Conservation (phyloP, 2,329 filamentous ascomycete genomes). For the Cryphonectria japonica region DNA sequence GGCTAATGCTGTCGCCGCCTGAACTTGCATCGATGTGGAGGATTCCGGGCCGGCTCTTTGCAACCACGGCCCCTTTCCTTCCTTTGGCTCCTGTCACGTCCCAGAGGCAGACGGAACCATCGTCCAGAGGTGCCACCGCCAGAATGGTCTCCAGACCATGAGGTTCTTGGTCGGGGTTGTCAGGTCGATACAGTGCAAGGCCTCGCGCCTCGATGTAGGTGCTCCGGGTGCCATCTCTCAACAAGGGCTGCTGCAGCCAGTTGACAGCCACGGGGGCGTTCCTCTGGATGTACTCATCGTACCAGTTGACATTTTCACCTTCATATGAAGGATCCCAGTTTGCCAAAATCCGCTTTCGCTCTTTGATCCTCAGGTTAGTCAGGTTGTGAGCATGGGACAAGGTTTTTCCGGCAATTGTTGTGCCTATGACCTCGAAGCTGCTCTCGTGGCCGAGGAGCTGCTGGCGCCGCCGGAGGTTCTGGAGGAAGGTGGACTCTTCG, state of each 20-base stretch:
- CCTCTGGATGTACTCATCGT: constrained; percentile 84
- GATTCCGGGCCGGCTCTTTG: constrained; percentile 67
- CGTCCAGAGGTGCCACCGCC: constrained; percentile 78
- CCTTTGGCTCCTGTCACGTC: constrained; percentile 64
- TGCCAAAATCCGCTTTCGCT: constrained; percentile 63
- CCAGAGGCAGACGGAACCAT: constrained; percentile 89
- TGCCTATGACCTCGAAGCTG: constrained; percentile 1
- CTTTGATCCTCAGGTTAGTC: constrained; percentile 37
- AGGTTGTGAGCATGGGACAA: not conserved
- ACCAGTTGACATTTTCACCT: constrained; percentile 77
- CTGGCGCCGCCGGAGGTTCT: constrained; percentile 59
- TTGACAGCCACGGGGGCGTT: constrained; percentile 73
- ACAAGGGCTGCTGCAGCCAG: constrained; percentile 72
- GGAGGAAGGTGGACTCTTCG: constrained; percentile 67
- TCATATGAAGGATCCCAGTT: constrained; percentile 85
- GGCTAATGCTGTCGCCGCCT: constrained; percentile 48
- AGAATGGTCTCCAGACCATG: constrained; percentile 50
- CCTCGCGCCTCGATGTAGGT: constrained; percentile 71
- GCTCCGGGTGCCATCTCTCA: constrained; percentile 45
- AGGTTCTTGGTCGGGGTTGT: constrained; percentile 54
- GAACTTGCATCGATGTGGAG: constrained; percentile 61
- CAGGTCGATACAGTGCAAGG: constrained; percentile 66
- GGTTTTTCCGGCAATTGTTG: not conserved
- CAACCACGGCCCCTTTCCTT: constrained; percentile 65
- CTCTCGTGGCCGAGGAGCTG: constrained; percentile 43